These are phyloP conservation scores for Protea cynaroides DNA, from an alignment of 164 flowering plant genomes.

Conservation along the genomic window DNA sequence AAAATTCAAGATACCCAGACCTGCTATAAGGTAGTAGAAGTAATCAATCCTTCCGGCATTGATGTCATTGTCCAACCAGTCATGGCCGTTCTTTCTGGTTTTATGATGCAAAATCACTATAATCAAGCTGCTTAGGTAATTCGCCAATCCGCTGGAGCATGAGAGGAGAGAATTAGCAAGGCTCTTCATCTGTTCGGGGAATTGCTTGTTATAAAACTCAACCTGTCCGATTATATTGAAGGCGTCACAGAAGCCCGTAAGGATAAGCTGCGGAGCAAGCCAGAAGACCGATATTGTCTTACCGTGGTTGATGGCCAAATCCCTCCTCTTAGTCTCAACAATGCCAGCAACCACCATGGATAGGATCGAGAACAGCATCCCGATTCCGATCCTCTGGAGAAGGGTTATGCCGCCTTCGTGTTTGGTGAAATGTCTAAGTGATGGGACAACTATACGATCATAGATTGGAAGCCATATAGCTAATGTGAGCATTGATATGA, in stretches of 20 bases:
- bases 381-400: constrained; percentile 68
- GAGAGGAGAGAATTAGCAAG: constrained; percentile 50
- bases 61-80: too few relatives aligned
- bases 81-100: constrained; percentile 30
- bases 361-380: too few relatives aligned
- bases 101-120: constrained; percentile 43
- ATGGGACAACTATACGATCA: constrained; percentile 54
- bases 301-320: constrained; percentile 20
- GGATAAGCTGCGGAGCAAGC: constrained; percentile 69
- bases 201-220: too few relatives aligned
- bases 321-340: constrained; percentile 41
- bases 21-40: too few relatives aligned
- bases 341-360: too few relatives aligned
- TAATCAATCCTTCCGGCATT: too few relatives aligned
- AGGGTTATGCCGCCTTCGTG: constrained; percentile 57
- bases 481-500: constrained; percentile 49
- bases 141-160: constrained; percentile 42
- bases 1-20: too few relatives aligned
- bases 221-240: constrained; percentile 65
- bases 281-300: constrained; percentile 49
- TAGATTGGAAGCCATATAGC: constrained; percentile 62
- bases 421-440: constrained; percentile 35
- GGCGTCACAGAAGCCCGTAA: constrained; percentile 69
- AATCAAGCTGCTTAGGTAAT: constrained; percentile 46
- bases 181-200: constrained; percentile 75